phyloP scores from a whole-genome alignment of 129 eudicot genomes.

The Artemisia annua region DNA sequence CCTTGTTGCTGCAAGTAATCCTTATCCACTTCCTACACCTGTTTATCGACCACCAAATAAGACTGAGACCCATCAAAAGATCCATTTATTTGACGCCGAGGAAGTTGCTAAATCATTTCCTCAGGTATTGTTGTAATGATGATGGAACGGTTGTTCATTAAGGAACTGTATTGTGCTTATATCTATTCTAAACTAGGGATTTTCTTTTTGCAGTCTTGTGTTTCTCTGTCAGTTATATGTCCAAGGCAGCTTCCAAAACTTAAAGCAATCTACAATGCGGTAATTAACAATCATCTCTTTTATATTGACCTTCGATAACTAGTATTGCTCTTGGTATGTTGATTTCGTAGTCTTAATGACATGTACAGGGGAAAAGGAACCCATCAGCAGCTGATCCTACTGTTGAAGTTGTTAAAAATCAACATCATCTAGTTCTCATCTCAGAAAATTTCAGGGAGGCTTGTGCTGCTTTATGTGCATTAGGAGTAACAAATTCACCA shows the following conservation, averaged over 20 bases:
- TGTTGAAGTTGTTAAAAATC: constrained; percentile 12
- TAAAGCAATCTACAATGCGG: constrained; percentile 29
- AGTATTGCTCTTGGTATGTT: background rate
- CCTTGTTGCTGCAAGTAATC: constrained; percentile 39
- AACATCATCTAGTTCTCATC: constrained; percentile 19
- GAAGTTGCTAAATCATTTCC: constrained; percentile 23
- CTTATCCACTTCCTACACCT: constrained; percentile 23
- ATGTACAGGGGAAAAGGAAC: constrained; percentile 25
- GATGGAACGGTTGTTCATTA: background rate
- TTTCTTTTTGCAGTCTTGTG: constrained; percentile 21
- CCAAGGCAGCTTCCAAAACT: constrained; percentile 36
- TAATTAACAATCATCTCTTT: background rate
- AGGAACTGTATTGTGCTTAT: background rate
- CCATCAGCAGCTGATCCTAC: constrained; percentile 18
- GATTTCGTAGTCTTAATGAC: background rate
- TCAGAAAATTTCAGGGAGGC: constrained; percentile 28
- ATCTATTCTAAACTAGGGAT: background rate
- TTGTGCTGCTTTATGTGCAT: constrained; percentile 31
- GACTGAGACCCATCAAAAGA: constrained; percentile 1
- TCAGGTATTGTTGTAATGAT: constrained; percentile 22
- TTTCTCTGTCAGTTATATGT: constrained; percentile 37
- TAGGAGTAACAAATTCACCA: constrained; percentile 41
- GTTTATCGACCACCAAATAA: constrained; percentile 22
- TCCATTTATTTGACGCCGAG: constrained; percentile 18
- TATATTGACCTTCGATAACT: background rate